These are phyloP conservation scores for Zoysia pacifica DNA, from an alignment of 176 grass and related monocot genomes.

Conservation along the genomic window DNA sequence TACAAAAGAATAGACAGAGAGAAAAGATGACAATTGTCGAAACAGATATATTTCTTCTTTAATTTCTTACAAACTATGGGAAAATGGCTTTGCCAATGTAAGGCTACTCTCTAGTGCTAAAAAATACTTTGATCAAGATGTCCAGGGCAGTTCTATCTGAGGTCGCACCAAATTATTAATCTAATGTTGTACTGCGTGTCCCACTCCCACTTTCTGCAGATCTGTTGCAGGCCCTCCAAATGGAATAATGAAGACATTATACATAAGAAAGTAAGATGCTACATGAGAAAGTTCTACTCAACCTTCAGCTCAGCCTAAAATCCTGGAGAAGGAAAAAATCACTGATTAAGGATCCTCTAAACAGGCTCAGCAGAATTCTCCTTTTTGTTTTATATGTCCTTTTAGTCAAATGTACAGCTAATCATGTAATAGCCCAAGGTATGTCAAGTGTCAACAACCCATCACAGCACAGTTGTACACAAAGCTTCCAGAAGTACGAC, in stretches of 20 bases:
- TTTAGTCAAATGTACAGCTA: conserved; percentile 47
- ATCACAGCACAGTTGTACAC: conserved; percentile 70
- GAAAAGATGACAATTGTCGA: conserved; percentile 20
- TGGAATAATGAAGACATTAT: conserved; percentile 53
- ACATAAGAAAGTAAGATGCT: conserved; percentile 47
- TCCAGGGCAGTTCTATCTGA: conserved; percentile 42
- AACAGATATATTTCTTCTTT: conserved; percentile 44
- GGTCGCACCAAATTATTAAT: conserved; percentile 52
- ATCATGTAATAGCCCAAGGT: conserved; percentile 33
- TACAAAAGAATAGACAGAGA: conserved; percentile 19
- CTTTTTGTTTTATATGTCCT: conserved; percentile 38
- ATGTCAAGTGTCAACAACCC: conserved; percentile 66
- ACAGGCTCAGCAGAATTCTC: conserved; percentile 28
- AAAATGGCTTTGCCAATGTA: conserved; percentile 45
- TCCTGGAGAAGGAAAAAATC: conserved; percentile 43
- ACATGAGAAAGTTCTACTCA: conserved; percentile 49
- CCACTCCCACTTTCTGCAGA: conserved; percentile 46
- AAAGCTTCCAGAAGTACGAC: conserved; percentile 39
- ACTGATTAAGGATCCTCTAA: conserved; percentile 37
- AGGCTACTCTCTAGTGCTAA: conserved; percentile 43
- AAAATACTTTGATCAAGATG: conserved; percentile 46
- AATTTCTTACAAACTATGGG: conserved; percentile 54
- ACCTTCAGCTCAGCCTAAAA: conserved; percentile 53
- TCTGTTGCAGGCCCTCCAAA: conserved; percentile 43
- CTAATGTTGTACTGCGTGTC: conserved; percentile 46